Base-by-base conservation (phyloP, 2,329 filamentous ascomycete species). In the Claviceps capensis region DNA sequence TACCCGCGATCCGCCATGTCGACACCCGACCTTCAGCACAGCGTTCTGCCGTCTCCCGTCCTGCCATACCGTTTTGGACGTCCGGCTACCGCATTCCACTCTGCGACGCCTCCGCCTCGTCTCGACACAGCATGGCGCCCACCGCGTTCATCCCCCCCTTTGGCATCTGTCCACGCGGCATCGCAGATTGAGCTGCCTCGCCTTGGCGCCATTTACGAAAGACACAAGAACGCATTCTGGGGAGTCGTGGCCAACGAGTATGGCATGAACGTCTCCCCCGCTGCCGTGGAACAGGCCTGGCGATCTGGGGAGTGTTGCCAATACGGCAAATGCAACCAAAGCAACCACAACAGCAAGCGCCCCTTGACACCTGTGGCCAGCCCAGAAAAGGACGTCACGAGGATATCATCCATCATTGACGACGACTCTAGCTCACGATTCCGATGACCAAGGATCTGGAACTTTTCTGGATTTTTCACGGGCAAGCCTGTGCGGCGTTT, bases 221-320 rank as follows among this genome's bases (percentile, higher is more conserved):
- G 77, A 7, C 85, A 88, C 67, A 80, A 84, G 44, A 72, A 76
- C 49, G 77, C 78, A 8, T 90, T 91, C 69, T 91, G 86, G 86
- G 73, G 77, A 37, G 74, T 78, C 47, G 77, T 91, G 38, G 85
- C 85, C 34, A 71, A 78, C 26, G 84, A 88, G 60, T 90, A 90
- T 61, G 85, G 85, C 50, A 66, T 71, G 14, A 77, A 80, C 37
- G 74, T 75, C 1, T 82, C 78, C 48, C 78, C 84, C 1, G 72
- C 75, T 14, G 72, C 80, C 37, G 72, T 88, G 19, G 85, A 88
- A 68, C 81, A 83, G 62, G 80, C 82, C n/a, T 88, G 84, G 81
- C 76, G 73, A 63, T 69, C 70, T 9, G 74, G 70, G 41, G 61
- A 65, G 30, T 68, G 70, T 59, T 68, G 69, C 67, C 63, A 67